These are phyloP conservation scores for Truncatella angustata DNA, from an alignment of 2,329 filamentous ascomycete species.

Conservation along the genomic window DNA sequence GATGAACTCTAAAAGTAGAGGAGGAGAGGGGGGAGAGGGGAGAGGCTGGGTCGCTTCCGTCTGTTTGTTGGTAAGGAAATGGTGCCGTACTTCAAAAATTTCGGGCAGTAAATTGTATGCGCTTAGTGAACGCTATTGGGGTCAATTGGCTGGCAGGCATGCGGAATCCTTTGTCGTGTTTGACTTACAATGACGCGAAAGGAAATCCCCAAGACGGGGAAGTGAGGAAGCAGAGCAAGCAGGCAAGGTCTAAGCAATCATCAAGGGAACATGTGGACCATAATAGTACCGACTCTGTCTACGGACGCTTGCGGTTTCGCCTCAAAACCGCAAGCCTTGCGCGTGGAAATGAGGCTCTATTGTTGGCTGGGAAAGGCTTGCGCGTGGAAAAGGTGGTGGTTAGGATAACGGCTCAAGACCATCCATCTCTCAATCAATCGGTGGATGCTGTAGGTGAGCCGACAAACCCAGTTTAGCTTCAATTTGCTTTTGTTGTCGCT, in stretches of 20 bases:
- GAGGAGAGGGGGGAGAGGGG: too few species aligned
- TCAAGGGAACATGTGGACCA: too few species aligned
- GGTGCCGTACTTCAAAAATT: neutral
- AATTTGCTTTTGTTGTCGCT: conserved; percentile 4
- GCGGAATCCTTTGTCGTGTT: conserved; percentile 4
- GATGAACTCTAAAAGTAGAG: too few species aligned
- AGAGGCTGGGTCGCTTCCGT: neutral
- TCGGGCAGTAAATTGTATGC: neutral
- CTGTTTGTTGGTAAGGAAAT: neutral
- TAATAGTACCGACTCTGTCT: too few species aligned
- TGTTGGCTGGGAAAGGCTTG: neutral
- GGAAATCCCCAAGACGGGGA: conserved; percentile 11
- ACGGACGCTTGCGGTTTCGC: neutral
- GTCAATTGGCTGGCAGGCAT: conserved; percentile 8
- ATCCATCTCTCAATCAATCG: neutral
- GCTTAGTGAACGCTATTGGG: conserved; percentile 2
- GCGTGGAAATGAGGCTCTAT: neutral
- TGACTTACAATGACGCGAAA: conserved; percentile 32
- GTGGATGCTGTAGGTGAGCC: neutral
- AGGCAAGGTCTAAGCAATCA: too few species aligned
- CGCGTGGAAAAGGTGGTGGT: neutral
- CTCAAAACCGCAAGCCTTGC: neutral
- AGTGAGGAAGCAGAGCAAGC: neutral
- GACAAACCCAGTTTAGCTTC: neutral
- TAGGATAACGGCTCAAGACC: neutral